These are phyloP conservation scores for Bremia lactucae DNA, from an alignment of 352 stramenopile species.

Conservation along the genomic window DNA sequence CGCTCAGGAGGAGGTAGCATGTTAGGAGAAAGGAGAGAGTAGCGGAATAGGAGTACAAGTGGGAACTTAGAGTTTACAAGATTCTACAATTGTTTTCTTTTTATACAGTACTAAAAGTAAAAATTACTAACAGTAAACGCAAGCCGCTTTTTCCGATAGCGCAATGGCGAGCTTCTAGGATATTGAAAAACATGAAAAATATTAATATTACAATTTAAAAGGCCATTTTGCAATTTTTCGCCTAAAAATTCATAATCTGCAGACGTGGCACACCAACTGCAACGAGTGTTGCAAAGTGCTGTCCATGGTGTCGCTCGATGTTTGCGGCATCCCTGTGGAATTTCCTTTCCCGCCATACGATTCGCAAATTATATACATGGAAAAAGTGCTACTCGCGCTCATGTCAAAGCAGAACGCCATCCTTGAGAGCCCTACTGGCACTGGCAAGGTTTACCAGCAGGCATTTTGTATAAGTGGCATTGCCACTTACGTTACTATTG, in stretches of 20 bases:
- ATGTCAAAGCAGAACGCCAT: conserved; percentile 90
- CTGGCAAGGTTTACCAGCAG: conserved; percentile 80
- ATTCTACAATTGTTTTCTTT: too few relatives aligned
- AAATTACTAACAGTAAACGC: too few relatives aligned
- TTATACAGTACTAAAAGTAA: too few relatives aligned
- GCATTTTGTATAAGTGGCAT: neutral
- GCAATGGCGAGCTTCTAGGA: too few relatives aligned
- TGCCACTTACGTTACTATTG: neutral
- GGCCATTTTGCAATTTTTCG: neutral
- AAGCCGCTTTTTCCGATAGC: too few relatives aligned
- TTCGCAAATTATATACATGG: conserved; percentile 96
- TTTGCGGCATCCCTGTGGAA: conserved; percentile 85
- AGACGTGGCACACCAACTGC: conserved; percentile 14
- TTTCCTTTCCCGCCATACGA: conserved; percentile 97
- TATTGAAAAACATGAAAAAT: too few relatives aligned
- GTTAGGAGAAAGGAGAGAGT: too few relatives aligned
- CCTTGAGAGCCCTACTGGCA: conserved; percentile 96
- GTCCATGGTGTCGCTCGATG: conserved; percentile 65
- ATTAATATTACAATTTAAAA: neutral
- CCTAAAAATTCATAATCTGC: too few relatives aligned
- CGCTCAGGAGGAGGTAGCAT: too few relatives aligned
- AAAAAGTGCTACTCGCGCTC: conserved; percentile 89
- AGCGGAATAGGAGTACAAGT: too few relatives aligned
- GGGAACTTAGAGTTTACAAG: too few relatives aligned
- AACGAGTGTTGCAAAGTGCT: conserved; percentile 9